Percentiles rank a stretch among this genome's conserved stretches.
These are phyloP conservation scores for Saccharomyces hybrid DNA, from an alignment of 1,139 yeast genomes.

Conservation along the genomic window DNA sequence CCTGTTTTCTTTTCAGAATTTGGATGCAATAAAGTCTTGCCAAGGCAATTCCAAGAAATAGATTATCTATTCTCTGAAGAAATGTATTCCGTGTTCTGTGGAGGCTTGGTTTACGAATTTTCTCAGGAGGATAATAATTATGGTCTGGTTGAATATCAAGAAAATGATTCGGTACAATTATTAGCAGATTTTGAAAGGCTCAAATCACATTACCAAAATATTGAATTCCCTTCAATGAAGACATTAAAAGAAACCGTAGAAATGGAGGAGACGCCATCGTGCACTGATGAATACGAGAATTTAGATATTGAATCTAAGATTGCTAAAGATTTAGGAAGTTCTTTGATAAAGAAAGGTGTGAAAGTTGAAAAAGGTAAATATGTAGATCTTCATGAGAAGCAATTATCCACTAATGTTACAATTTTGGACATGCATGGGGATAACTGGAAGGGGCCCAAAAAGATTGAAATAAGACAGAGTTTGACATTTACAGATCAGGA, in stretches of 20 bases:
- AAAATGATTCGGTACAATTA: conserved; percentile 48
- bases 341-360: conserved; percentile 44
- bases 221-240: conserved; percentile 27
- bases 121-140: conserved; percentile 84
- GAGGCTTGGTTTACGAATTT: conserved; percentile 89
- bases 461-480: neutral
- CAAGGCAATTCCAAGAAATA: conserved; percentile 78
- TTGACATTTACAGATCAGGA: neutral
- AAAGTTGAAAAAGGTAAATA: conserved; percentile 40
- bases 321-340: conserved; percentile 42
- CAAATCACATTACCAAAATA: conserved; percentile 40
- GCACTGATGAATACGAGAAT: conserved; percentile 44
- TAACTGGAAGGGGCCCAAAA: neutral
- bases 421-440: conserved; percentile 18
- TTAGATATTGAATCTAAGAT: conserved; percentile 44
- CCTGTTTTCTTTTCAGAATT: conserved; percentile 89
- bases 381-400: conserved; percentile 36
- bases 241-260: neutral
- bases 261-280: conserved; percentile 18
- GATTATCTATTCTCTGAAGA: conserved; percentile 58
- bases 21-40: conserved; percentile 83
- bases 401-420: conserved; percentile 11
- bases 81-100: conserved; percentile 79
- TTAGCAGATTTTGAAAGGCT: conserved; percentile 49
- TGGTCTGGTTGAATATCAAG: conserved; percentile 65